Evolutionary conservation across 768 basidiomycete genomes (phyloP), one percentile per base, ranked within the genome.

Genomic region (Leucosporidium yakuticum): DNA sequence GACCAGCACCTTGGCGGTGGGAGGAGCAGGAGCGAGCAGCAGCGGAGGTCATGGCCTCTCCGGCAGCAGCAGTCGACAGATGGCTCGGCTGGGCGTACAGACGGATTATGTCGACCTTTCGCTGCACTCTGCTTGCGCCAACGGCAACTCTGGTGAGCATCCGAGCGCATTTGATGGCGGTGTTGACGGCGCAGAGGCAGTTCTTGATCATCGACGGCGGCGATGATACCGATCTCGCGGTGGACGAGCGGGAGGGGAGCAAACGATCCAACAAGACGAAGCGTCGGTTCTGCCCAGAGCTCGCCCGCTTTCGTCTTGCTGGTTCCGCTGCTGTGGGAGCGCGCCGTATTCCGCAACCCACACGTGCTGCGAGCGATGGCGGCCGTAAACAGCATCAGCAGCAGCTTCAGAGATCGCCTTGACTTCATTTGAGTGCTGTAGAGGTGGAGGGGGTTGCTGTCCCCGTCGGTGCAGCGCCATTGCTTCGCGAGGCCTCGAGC

Each of bases 141-240:
- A 77, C 34, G 94, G 94, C 62, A 92, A 99, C 78, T 83, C 95
- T 61, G 94, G 80, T 77, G 47, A 64, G 74, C 57, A 9, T n/a
- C 21, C 34, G 5, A 21, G 19, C 47, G 4, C 32, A 21, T 48
- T 54, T 44, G 25, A 27, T 23, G 23, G 27, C 21, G 44, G 36
- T 61, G 31, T 44, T n/a, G n/a, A 34, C 23, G 75, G 76, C 2
- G 74, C 75, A 34, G 76, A 77, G 59, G 62, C 25, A 29, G 60
- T 56, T 49, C 25, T 17, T 29, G 25, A 32, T 20, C 32, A 57
- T 34, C 31, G 31, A 57, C 6, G 55, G 15, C 8, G 23, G 50
- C 14, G 50, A 51, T 51, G 50, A 23, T 25, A 25, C 23, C 50
- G 50, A 51, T 14, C 8, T 21, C 50, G 50, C 21, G 50, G 50